These are phyloP conservation scores for Pulchroboletus neoregius DNA, from an alignment of 1,284 basidiomycete species.

Conservation along the genomic window DNA sequence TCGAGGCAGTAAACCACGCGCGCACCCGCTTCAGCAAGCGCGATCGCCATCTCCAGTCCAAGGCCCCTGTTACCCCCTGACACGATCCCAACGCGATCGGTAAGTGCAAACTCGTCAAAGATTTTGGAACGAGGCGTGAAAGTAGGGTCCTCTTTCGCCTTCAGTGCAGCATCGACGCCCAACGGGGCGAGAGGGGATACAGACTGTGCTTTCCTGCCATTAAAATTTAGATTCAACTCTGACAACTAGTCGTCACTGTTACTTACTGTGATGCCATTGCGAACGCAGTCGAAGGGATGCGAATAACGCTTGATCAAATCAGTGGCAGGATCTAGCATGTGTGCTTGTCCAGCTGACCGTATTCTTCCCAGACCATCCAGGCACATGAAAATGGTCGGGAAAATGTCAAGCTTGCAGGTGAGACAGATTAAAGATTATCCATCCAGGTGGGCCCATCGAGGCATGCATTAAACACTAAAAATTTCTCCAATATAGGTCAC, in stretches of 20 bases:
- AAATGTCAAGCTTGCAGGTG: no score
- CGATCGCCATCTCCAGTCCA: conserved; percentile 79
- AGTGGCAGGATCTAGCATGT: neutral
- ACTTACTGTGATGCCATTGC: conserved; percentile 24
- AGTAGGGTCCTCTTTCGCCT: conserved; percentile 36
- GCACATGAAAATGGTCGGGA: neutral
- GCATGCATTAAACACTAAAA: no score
- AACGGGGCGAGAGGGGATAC: conserved; percentile 55
- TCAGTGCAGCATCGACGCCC: conserved; percentile 58
- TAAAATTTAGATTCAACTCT: neutral
- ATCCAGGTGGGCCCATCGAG: neutral
- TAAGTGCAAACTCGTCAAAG: conserved; percentile 70
- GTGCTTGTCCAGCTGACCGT: neutral
- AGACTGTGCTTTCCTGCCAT: conserved; percentile 36
- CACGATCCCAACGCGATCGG: conserved; percentile 71
- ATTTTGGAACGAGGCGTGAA: conserved; percentile 45
- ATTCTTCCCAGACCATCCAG: neutral
- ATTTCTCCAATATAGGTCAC: no score
- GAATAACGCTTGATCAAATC: neutral
- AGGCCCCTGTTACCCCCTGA: conserved; percentile 80
- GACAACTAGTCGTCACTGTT: neutral
- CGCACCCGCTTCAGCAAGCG: conserved; percentile 74
- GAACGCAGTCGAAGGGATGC: neutral
- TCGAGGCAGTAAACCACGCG: conserved; percentile 76
- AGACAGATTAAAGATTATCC: neutral